phyloP scores from a whole-genome alignment of 2,329 filamentous ascomycete species.

The Aspergillus felis region DNA sequence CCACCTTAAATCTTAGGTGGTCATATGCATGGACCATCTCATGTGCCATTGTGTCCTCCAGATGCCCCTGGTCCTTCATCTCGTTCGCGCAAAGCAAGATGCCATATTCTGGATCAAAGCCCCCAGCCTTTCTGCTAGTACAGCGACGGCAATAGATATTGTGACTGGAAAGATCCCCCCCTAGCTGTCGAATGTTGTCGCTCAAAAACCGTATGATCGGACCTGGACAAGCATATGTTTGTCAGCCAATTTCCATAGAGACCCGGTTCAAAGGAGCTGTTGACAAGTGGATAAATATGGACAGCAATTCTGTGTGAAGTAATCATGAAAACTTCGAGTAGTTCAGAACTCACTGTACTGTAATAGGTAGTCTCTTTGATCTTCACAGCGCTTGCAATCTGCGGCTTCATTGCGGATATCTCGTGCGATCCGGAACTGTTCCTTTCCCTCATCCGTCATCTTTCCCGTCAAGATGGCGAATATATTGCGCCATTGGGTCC shows the following conservation, averaged over 20 bases:
- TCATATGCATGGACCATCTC: conserved; percentile 99
- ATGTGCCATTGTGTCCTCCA: conserved; percentile 92
- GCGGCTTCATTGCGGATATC: conserved; percentile 70
- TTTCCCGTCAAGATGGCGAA: conserved; percentile 75
- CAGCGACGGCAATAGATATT: conserved; percentile 86
- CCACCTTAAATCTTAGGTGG: conserved; percentile 83
- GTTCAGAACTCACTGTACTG: conserved; percentile 55
- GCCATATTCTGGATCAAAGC: conserved; percentile 80
- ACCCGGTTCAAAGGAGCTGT: not conserved
- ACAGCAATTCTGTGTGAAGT: not conserved
- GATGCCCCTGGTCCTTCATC: conserved; percentile 70
- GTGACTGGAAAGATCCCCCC: conserved; percentile 65
- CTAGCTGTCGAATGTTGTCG: conserved; percentile 73
- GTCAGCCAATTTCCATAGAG: not conserved
- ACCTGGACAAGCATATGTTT: conserved; percentile 33
- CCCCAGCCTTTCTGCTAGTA: conserved; percentile 67
- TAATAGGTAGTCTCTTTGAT: conserved; percentile 78
- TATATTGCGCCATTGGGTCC: conserved; percentile 71
- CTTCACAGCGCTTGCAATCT: conserved; percentile 78
- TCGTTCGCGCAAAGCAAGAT: conserved; percentile 93
- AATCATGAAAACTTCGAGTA: not conserved
- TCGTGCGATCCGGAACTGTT: conserved; percentile 73
- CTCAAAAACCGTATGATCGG: conserved; percentile 84
- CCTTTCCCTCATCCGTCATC: conserved; percentile 64
- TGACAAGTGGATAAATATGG: not conserved